Percentiles rank a stretch among this genome's conserved stretches.
Evolutionary conservation across 2,329 filamentous ascomycete genomes (phyloP).

Genomic region (Aspergillus spinulosporus): DNA sequence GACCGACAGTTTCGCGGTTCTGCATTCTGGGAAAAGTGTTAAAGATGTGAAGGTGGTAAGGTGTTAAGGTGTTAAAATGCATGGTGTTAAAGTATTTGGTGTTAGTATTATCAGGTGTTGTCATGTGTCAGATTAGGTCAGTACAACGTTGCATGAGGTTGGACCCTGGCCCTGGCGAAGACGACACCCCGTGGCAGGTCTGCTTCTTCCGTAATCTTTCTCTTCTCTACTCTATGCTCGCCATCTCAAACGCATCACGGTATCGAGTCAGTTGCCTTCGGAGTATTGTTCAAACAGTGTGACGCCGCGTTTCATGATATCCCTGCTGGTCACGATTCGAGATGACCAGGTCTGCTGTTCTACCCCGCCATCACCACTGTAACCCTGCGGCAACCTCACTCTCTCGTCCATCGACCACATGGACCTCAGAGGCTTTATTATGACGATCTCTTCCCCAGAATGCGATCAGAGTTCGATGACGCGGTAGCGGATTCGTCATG

Average conservation of each 20-base stretch:
- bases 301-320: neutral
- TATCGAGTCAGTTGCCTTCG: neutral
- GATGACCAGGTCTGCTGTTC: conserved; percentile 24
- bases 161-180: too few species aligned
- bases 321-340: neutral
- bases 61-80: too few species aligned
- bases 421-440: conserved; percentile 1
- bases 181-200: too few species aligned
- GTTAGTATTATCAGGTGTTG: too few species aligned
- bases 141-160: too few species aligned
- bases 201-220: neutral
- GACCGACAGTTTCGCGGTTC: too few species aligned
- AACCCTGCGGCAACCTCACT: conserved; percentile 3
- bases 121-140: too few species aligned
- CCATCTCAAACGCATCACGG: neutral
- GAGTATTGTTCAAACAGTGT: neutral
- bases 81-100: too few species aligned
- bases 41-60: too few species aligned
- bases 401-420: conserved; percentile 3
- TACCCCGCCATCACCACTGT: conserved; percentile 8
- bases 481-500: neutral
- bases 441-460: neutral
- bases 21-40: too few species aligned
- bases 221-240: neutral
- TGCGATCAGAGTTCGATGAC: neutral